These are phyloP conservation scores for Fusarium pseudocircinatum DNA, from an alignment of 2,329 filamentous ascomycete species.

Conservation along the genomic window DNA sequence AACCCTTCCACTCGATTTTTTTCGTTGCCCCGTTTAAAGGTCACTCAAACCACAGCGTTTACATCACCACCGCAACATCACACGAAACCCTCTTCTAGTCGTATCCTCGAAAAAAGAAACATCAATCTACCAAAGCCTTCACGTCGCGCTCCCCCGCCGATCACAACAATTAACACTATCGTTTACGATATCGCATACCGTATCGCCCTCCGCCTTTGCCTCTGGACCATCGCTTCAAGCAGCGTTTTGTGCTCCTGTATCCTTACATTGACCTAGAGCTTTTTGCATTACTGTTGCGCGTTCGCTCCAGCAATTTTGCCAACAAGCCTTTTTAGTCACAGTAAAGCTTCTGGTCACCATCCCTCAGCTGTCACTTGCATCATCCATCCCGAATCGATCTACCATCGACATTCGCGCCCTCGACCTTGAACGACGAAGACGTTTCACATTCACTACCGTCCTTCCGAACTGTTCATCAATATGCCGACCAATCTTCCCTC, in stretches of 20 bases:
- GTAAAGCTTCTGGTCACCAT: constrained; percentile 24
- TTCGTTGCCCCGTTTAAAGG: constrained; percentile 42
- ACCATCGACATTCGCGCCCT: constrained; percentile 33
- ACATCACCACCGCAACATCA: constrained; percentile 45
- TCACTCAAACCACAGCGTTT: constrained; percentile 40
- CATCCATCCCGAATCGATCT: constrained; percentile 18
- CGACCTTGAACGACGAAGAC: constrained; percentile 36
- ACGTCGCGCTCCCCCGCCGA: constrained; percentile 36
- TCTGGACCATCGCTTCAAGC: constrained; percentile 33
- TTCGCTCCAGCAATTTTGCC: constrained; percentile 23
- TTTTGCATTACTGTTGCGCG: constrained; percentile 25
- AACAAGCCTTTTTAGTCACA: constrained; percentile 28
- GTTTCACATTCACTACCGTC: constrained; percentile 25
- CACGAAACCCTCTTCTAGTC: constrained; percentile 36
- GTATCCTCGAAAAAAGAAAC: constrained; percentile 29
- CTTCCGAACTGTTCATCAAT: constrained; percentile 41
- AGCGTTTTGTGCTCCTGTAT: constrained; percentile 40
- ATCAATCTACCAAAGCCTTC: constrained; percentile 1
- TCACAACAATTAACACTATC: constrained; percentile 31
- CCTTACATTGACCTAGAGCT: constrained; percentile 26
- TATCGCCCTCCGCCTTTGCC: constrained; percentile 30
- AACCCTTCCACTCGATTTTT: constrained; percentile 46
- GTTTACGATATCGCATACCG: constrained; percentile 35
- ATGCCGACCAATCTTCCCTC: constrained; percentile 82
- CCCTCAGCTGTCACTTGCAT: constrained; percentile 19